Percentiles rank a stretch among this genome's conserved stretches.
Conservation (phyloP, 345 rosid species). For the Syzygium oleosum region DNA sequence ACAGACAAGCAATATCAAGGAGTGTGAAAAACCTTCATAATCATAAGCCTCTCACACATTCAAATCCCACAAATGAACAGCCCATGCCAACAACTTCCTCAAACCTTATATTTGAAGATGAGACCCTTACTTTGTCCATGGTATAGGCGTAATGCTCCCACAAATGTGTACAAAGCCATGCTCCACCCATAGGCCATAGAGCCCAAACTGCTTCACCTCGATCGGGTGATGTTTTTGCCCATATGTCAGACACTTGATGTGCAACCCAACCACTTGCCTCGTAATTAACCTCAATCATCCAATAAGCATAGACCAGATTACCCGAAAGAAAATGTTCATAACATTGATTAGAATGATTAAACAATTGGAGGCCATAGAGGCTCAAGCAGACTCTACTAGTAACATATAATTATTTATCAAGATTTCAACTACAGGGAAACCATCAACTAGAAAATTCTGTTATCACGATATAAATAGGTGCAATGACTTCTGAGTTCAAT, state of each 20-base stretch:
- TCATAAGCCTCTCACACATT: background rate
- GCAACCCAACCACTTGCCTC: constrained; percentile 82
- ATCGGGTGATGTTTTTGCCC: constrained; percentile 96
- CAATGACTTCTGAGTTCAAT: background rate
- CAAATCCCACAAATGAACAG: background rate
- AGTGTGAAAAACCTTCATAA: background rate
- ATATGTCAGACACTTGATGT: constrained; percentile 83
- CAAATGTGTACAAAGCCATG: constrained; percentile 90
- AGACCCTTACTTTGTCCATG: constrained; percentile 60
- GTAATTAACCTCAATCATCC: constrained; percentile 60
- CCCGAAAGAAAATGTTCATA: background rate
- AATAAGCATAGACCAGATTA: background rate
- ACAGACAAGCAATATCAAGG: background rate
- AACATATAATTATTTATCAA: background rate
- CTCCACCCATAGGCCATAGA: constrained; percentile 99
- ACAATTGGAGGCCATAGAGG: background rate
- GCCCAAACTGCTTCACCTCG: constrained; percentile 83
- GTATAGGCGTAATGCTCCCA: constrained; percentile 95
- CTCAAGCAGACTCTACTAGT: background rate
- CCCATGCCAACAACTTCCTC: background rate
- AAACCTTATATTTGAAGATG: background rate
- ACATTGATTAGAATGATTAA: background rate
- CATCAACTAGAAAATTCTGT: background rate
- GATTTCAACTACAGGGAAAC: background rate
- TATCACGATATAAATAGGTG: background rate